Evolutionary conservation across 441 rosid species (phyloP), one percentile per base, ranked within the genome.

Genomic region (Brassica hybrid): DNA sequence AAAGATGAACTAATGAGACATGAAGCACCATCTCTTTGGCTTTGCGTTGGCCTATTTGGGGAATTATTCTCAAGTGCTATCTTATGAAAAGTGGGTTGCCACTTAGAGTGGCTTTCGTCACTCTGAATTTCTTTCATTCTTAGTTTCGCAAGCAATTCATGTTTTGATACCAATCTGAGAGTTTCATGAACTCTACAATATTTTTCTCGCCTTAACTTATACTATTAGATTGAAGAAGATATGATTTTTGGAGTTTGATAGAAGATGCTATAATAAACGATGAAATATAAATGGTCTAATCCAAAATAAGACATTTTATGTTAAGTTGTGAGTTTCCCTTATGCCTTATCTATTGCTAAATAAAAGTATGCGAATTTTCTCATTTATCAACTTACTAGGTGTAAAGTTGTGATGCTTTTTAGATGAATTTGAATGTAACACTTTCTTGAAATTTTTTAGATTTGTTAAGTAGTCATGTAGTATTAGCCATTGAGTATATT

Each of bases 101-200:
- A 77, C 81, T 48, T 48, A 66, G 73, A 45, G 72, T 72, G 69
- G 76, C 57, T 77, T 36, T 66, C 64, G 73, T 78, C 77, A 72
- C 32, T 72, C 64, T 32, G 30, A 14, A 34, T 11, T 56, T 71
- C 6, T 19, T 10, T 57, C 43, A 66, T 71, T 32, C 8, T 1
- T 57, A 18, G 14, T 10, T 58, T 19, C 19, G 36, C 13, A 65
- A 71, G 18, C 6, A 43, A 21, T 11, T 14, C 48, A 64, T 69
- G 70, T 18, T 38, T 70, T 2, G 34, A 54, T 16, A 21, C 25
- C 21, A 21, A 3, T 68, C 1, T 12, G 21, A 14, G 9, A 63
- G 6, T 69, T 69, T 54, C 45, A 38, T 21, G 69, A 63, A 65
- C 52, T 8, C 32, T 21, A 21, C 63, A 21, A 21, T 21, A 21